These are phyloP conservation scores for Lyophyllum decastes DNA, from an alignment of 768 basidiomycete genomes.

Conservation along the genomic window DNA sequence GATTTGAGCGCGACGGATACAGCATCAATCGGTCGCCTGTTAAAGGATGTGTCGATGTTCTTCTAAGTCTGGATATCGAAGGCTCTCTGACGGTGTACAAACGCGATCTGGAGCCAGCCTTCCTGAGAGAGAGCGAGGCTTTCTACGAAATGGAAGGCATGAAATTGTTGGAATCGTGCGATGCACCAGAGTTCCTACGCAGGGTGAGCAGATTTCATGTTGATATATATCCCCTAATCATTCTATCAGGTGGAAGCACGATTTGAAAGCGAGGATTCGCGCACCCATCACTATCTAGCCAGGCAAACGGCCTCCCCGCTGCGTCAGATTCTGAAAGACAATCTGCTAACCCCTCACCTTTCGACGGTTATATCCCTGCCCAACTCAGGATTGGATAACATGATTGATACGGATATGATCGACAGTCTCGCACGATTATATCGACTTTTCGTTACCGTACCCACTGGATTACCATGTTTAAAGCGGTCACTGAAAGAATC, in stretches of 20 bases:
- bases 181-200: constrained; percentile 80
- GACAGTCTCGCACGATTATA: constrained; percentile 81
- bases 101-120: constrained; percentile 78
- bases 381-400: constrained; percentile 81
- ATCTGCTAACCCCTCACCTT: constrained; percentile 80
- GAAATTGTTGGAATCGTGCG: constrained; percentile 68
- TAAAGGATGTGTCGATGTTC: constrained; percentile 85
- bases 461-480: constrained; percentile 64
- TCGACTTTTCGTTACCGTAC: constrained; percentile 68
- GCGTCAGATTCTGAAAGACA: constrained; percentile 71
- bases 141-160: constrained; percentile 83
- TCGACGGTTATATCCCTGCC: constrained; percentile 73
- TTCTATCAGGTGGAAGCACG: constrained; percentile 70
- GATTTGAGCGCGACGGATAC: constrained; percentile 89
- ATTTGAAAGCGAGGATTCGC: constrained; percentile 79
- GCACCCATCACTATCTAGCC: constrained; percentile 85
- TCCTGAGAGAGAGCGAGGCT: constrained; percentile 72
- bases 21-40: constrained; percentile 90
- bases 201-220: constrained; percentile 50
- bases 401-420: constrained; percentile 81
- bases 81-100: constrained; percentile 71
- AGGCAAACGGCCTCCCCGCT: constrained; percentile 71
- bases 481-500: constrained; percentile 71
- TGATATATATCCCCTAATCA: constrained; percentile 13
- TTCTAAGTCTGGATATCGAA: constrained; percentile 63